Evolutionary conservation across 768 basidiomycete species (phyloP).

Genomic region (Pleurotus cornucopiae): DNA sequence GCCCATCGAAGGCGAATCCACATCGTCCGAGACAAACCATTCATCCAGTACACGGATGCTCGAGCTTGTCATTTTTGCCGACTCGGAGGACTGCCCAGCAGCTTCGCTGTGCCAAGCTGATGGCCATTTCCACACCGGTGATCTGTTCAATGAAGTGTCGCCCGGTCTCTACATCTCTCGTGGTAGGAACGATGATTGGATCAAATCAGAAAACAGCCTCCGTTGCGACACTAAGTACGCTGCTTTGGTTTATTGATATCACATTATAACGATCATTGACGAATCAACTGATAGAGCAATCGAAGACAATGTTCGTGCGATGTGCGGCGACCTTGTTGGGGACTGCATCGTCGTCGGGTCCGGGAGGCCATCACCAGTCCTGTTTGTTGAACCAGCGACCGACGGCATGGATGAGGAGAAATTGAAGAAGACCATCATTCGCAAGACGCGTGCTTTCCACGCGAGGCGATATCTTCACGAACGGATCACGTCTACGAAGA

Average conservation of each 20-base stretch:
- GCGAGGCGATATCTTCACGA: constrained; percentile 75
- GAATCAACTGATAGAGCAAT: constrained; percentile 45
- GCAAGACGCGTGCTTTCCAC: constrained; percentile 73
- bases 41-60: constrained; percentile 45
- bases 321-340: constrained; percentile 59
- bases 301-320: constrained; percentile 71
- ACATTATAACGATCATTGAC: neutral
- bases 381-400: constrained; percentile 65
- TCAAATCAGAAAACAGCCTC: constrained; percentile 63
- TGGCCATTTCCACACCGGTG: constrained; percentile 67
- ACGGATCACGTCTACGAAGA: constrained; percentile 58
- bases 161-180: constrained; percentile 50
- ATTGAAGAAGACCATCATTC: constrained; percentile 69
- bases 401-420: constrained; percentile 46
- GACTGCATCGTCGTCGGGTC: constrained; percentile 77
- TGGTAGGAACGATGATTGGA: constrained; percentile 70
- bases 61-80: constrained; percentile 54
- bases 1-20: constrained; percentile 44
- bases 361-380: constrained; percentile 69
- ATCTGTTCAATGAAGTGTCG: constrained; percentile 53
- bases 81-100: constrained; percentile 59
- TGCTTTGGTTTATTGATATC: constrained; percentile 16
- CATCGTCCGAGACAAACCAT: constrained; percentile 26
- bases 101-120: constrained; percentile 43
- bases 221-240: constrained; percentile 62